phyloP scores from a whole-genome alignment of 2,329 filamentous ascomycete species.

The Pyrenochaeta sp. region DNA sequence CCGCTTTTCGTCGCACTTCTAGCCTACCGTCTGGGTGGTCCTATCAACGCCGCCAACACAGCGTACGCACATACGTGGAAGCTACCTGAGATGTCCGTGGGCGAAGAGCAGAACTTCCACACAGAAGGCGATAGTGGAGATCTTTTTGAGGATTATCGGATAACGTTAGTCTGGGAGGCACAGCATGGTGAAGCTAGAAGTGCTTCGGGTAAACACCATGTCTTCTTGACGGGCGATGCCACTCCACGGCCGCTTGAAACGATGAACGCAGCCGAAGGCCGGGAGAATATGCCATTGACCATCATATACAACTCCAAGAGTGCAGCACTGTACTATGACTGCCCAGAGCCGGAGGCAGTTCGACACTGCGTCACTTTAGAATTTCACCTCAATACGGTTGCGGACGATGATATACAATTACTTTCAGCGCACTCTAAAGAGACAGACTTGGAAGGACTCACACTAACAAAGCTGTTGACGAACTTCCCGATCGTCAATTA shows the following conservation, averaged over 20 bases:
- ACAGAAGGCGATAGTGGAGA: constrained; percentile 14
- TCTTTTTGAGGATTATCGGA: constrained; percentile 14
- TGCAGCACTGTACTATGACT: constrained; percentile 21
- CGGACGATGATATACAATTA: constrained; percentile 3
- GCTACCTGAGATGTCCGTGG: background rate
- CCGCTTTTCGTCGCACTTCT: constrained; percentile 18
- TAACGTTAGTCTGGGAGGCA: constrained; percentile 20
- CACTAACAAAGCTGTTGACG: constrained; percentile 2
- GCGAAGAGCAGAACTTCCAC: constrained; percentile 2
- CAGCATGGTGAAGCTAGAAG: background rate
- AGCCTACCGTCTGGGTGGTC: constrained; percentile 20
- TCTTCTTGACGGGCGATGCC: constrained; percentile 14
- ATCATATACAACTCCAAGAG: constrained; percentile 17
- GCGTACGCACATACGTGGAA: constrained; percentile 17
- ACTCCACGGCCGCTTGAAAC: constrained; percentile 1
- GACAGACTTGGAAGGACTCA: background rate
- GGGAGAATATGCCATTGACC: constrained; percentile 2
- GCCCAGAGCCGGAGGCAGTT: constrained; percentile 8
- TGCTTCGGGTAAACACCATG: constrained; percentile 12
- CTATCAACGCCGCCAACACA: constrained; percentile 20
- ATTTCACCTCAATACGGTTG: constrained; percentile 18
- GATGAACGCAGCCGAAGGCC: background rate
- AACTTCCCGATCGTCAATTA: constrained; percentile 3
- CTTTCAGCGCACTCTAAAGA: background rate
- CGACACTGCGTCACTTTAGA: constrained; percentile 16